Conservation (phyloP, 129 eudicot genomes). For the Smallanthus sonchifolius region DNA sequence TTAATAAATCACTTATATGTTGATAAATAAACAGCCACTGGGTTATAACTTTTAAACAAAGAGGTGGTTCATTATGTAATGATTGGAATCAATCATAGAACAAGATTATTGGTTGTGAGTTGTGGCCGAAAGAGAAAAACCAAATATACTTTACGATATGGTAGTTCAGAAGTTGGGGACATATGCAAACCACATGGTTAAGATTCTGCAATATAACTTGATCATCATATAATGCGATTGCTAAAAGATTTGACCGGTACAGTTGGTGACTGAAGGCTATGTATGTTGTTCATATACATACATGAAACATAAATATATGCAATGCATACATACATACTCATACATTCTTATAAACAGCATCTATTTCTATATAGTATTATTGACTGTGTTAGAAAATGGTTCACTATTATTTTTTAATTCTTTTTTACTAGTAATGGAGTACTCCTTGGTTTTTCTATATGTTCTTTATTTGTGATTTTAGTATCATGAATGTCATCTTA, state of each 20-base stretch:
- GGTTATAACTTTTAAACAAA: neutral
- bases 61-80: neutral
- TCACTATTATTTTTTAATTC: too few relatives aligned
- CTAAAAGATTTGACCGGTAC: neutral
- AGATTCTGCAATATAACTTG: neutral
- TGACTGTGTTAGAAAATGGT: too few relatives aligned
- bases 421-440: too few relatives aligned
- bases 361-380: too few relatives aligned
- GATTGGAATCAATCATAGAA: neutral
- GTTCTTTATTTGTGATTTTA: too few relatives aligned
- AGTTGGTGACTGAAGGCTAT: neutral
- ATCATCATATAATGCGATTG: neutral
- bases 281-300: neutral
- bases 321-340: too few relatives aligned
- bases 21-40: neutral
- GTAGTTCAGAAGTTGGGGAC: conserved; percentile 4
- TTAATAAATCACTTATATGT: neutral
- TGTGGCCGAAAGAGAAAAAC: conserved; percentile 6
- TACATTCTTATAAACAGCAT: too few relatives aligned
- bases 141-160: conserved; percentile 2
- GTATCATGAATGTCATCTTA: too few relatives aligned
- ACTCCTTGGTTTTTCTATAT: too few relatives aligned
- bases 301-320: neutral
- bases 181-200: conserved; percentile 1
- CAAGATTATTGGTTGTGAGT: neutral